Evolutionary conservation across 176 grass and related monocot genomes (phyloP).

Genomic region (Panicum miliaceum): DNA sequence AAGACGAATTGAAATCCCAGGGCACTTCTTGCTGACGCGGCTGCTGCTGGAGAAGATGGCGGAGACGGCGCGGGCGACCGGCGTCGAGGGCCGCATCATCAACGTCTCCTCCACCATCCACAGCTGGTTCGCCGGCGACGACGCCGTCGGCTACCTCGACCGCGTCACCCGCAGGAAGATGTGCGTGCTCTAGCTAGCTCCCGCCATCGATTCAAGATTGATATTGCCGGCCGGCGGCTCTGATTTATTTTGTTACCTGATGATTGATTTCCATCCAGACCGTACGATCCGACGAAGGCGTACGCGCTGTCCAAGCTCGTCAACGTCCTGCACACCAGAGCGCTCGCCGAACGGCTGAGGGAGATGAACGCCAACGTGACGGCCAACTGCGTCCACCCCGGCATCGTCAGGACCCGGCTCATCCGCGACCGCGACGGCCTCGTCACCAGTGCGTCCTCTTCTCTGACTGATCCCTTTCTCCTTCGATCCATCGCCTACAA

Average conservation of each 20-base stretch:
- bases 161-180: conserved; percentile 73
- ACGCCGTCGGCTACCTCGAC: conserved; percentile 75
- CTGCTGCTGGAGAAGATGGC: conserved; percentile 77
- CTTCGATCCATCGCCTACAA: no score
- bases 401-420: conserved; percentile 89
- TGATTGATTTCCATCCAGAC: conserved; percentile 38
- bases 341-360: conserved; percentile 61
- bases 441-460: conserved; percentile 58
- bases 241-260: background rate
- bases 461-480: background rate
- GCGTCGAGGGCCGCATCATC: conserved; percentile 81
- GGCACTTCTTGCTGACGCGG: conserved; percentile 85
- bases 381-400: conserved; percentile 95
- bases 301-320: conserved; percentile 97
- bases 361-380: conserved; percentile 79
- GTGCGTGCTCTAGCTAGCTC: conserved; percentile 3
- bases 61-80: conserved; percentile 70
- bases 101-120: conserved; percentile 92
- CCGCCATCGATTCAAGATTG: background rate
- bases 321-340: conserved; percentile 88
- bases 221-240: background rate
- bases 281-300: conserved; percentile 81
- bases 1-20: conserved; percentile 12
- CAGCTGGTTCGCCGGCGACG: conserved; percentile 87
- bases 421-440: conserved; percentile 90